Conservation (phyloP, 176 grass and related monocot species). For the Ensete ventricosum region DNA sequence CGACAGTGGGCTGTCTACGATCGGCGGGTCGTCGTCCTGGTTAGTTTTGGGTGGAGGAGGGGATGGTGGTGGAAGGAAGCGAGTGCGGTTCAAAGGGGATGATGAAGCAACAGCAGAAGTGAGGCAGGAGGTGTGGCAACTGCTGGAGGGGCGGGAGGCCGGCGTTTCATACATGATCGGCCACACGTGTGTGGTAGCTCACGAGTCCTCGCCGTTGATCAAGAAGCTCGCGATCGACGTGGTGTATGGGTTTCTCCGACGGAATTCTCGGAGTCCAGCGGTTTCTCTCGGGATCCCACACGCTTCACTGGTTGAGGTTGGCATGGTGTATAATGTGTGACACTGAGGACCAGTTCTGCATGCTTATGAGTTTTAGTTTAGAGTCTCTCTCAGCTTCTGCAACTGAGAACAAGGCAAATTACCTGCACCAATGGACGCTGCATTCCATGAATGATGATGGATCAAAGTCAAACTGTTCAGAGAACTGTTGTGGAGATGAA, state of each 20-base stretch:
- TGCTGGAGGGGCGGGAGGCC: conserved; percentile 56
- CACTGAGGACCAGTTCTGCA: not conserved
- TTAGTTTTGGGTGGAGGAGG: no score
- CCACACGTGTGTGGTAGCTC: conserved; percentile 61
- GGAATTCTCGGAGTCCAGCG: conserved; percentile 65
- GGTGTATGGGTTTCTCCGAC: conserved; percentile 77
- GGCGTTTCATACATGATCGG: conserved; percentile 92
- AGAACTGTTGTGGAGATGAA: no score
- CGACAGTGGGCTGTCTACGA: conserved; percentile 35
- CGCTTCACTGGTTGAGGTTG: conserved; percentile 73
- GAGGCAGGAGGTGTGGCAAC: conserved; percentile 39
- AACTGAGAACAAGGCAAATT: no score
- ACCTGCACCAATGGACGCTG: no score
- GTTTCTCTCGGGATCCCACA: conserved; percentile 69
- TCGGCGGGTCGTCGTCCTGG: not conserved
- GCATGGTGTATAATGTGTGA: conserved; percentile 80
- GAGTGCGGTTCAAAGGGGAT: conserved; percentile 37
- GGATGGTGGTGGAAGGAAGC: conserved; percentile 16
- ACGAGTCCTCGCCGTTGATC: conserved; percentile 56
- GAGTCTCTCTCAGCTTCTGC: no score
- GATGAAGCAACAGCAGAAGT: conserved; percentile 24
- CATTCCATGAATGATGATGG: no score
- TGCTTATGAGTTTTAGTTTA: no score
- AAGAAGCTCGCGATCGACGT: conserved; percentile 72
- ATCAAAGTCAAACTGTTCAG: no score